phyloP scores from a whole-genome alignment of 129 eudicot genomes.

The Chrysanthemum makinoi region DNA sequence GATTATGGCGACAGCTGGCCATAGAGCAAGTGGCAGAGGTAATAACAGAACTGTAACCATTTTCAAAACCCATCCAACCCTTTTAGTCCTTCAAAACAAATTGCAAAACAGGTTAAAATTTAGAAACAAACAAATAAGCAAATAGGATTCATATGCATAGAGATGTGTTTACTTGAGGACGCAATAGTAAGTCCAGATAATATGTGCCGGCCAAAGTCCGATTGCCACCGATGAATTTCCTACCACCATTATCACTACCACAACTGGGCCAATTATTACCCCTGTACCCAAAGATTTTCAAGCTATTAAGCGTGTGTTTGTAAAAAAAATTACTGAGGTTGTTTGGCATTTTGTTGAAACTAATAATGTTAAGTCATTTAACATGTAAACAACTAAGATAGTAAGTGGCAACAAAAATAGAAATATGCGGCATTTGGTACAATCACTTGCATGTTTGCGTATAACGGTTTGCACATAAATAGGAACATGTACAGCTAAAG shows the following conservation, averaged over 20 bases:
- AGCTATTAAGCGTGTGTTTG: neutral
- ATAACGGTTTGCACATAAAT: too few relatives aligned
- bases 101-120: neutral
- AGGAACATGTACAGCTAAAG: too few relatives aligned
- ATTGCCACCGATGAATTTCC: slow-evolving; percentile 78
- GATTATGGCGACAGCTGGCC: slow-evolving; percentile 54
- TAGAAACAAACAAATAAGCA: neutral
- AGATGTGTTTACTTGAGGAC: slow-evolving; percentile 47
- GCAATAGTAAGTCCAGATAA: slow-evolving; percentile 88
- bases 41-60: slow-evolving; percentile 41
- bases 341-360: too few relatives aligned
- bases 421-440: too few relatives aligned
- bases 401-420: too few relatives aligned
- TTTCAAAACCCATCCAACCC: slow-evolving; percentile 80
- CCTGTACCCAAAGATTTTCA: slow-evolving; percentile 36
- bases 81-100: slow-evolving; percentile 54
- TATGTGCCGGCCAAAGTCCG: slow-evolving; percentile 91
- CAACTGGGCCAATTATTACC: slow-evolving; percentile 52
- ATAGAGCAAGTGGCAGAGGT: slow-evolving; percentile 67
- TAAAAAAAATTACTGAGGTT: neutral
- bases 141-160: neutral
- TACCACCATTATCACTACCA: slow-evolving; percentile 44
- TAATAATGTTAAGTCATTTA: too few relatives aligned
- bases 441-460: too few relatives aligned
- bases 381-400: too few relatives aligned